These are phyloP conservation scores for Scopulariopsis brevicaulis DNA, from an alignment of 2,329 filamentous ascomycete genomes.

Conservation along the genomic window DNA sequence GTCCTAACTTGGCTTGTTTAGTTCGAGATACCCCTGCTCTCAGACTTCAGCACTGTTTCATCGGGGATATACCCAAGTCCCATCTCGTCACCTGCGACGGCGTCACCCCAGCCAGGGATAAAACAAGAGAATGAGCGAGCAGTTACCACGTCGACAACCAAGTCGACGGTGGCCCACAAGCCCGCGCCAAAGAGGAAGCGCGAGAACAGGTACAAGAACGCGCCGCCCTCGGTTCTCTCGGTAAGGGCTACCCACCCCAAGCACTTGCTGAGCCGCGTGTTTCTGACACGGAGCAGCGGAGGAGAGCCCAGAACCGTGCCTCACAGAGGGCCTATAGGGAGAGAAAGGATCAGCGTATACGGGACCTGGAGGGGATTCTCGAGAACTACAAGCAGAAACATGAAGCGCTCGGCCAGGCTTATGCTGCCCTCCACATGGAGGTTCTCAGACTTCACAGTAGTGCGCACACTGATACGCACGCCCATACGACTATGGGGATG, in stretches of 20 bases:
- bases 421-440: constrained; percentile 34
- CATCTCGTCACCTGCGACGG: constrained; percentile 11
- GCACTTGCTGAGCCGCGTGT: not conserved
- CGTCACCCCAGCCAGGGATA: constrained; percentile 2
- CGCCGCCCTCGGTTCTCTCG: constrained; percentile 34
- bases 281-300: constrained; percentile 8
- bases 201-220: constrained; percentile 41
- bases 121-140: constrained; percentile 4
- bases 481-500: not conserved
- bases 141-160: not conserved
- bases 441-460: not conserved
- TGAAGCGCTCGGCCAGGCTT: constrained; percentile 41
- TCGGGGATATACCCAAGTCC: constrained; percentile 20
- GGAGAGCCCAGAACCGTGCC: constrained; percentile 19
- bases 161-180: constrained; percentile 14
- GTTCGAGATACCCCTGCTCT: constrained; percentile 11
- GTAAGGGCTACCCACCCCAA: constrained; percentile 19
- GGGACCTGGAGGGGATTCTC: constrained; percentile 8
- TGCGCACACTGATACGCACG: not conserved
- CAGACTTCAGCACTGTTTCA: constrained; percentile 14
- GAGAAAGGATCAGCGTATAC: constrained; percentile 14
- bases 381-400: constrained; percentile 27
- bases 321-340: constrained; percentile 20
- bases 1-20: not conserved
- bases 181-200: constrained; percentile 32